Percentiles rank a stretch among this genome's conserved stretches.
Evolutionary conservation across 805 yeast genomes (phyloP).

Genomic region (Candida insectalens): DNA sequence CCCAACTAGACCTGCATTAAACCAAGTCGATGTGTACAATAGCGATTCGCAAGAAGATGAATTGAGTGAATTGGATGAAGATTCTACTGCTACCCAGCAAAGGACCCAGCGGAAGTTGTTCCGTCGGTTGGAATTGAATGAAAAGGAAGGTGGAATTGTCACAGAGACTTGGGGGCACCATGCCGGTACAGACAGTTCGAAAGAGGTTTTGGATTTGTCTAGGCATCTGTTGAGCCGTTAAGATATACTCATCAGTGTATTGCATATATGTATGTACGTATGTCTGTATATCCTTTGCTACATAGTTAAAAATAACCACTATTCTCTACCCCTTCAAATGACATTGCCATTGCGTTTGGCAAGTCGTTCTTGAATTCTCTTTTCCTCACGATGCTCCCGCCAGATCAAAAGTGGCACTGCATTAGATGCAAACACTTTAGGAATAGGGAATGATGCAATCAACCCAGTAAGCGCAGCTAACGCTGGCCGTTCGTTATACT

Average conservation of each 20-base stretch:
- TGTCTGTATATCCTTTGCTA: too few species aligned
- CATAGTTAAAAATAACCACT: too few species aligned
- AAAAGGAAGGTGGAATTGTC: background rate
- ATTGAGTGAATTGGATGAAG: slow-evolving; percentile 2
- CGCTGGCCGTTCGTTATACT: slow-evolving; percentile 42
- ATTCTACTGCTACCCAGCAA: background rate
- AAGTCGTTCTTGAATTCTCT: slow-evolving; percentile 11
- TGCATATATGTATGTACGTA: too few species aligned
- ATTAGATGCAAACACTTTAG: slow-evolving; percentile 49
- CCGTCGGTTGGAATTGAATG: slow-evolving; percentile 1
- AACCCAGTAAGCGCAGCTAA: slow-evolving; percentile 50
- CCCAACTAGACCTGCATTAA: background rate
- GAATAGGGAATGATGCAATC: slow-evolving; percentile 47
- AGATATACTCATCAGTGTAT: too few species aligned
- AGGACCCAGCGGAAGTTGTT: background rate
- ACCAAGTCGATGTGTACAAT: slow-evolving; percentile 2
- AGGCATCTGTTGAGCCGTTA: slow-evolving; percentile 1
- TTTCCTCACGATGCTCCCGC: slow-evolving; percentile 29
- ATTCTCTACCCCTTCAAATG: too few species aligned
- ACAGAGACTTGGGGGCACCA: slow-evolving; percentile 3
- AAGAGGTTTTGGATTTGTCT: background rate
- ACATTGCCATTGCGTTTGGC: too few species aligned
- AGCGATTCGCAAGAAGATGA: slow-evolving; percentile 4
- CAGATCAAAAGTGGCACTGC: slow-evolving; percentile 49
- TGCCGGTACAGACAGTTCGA: background rate